Evolutionary conservation across 306 rosid species (phyloP), one percentile per base, ranked within the genome.

Genomic region (Gleditsia sinensis): DNA sequence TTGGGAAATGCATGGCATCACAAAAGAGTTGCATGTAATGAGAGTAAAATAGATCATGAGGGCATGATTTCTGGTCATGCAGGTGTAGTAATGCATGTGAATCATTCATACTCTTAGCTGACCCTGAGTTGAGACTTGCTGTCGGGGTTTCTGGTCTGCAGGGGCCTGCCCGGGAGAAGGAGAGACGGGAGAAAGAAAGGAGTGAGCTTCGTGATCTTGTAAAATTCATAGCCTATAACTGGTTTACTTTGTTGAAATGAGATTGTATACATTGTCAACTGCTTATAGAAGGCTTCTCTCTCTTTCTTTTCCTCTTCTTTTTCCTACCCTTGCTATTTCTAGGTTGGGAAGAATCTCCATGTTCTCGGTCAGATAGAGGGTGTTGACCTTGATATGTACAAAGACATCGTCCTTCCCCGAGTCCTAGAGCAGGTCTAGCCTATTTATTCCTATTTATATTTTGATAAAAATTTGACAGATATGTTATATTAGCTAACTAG

Each of bases 131-230:
- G 97, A 91, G 97, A 96, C 89, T 91, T 93, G 97, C 92, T 91
- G 83, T 91, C 92, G 95, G 95, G 93, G 87, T 93, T 93, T 93
- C 89, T 93, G 92, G 97, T 91, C 94, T 93, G 98, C 97, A 91
- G 98, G 98, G 98, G 62, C 94, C 97, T 89, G 90, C 91, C 90
- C 86, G 96, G 81, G 97, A 89, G 46, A 93, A 91, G 92, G 98
- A 93, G 89, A 93, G 83, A 80, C 96, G 91, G 85, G 98, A 93
- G 89, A 93, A 91, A 86, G 98, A 93, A 81, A 86, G 98, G 90
- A 89, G 83, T 71, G 97, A 93, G 90, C 96, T 93, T 72, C 97
- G 97, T 4, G 98, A 93, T 88, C 98, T 93, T 85, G 98, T 93
- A 93, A 91, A 86, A 78, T 80, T 83, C 67, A 80, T 83, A 86